Conservation (phyloP, 1,139 yeast species). For the Debaryomyces sp. region DNA sequence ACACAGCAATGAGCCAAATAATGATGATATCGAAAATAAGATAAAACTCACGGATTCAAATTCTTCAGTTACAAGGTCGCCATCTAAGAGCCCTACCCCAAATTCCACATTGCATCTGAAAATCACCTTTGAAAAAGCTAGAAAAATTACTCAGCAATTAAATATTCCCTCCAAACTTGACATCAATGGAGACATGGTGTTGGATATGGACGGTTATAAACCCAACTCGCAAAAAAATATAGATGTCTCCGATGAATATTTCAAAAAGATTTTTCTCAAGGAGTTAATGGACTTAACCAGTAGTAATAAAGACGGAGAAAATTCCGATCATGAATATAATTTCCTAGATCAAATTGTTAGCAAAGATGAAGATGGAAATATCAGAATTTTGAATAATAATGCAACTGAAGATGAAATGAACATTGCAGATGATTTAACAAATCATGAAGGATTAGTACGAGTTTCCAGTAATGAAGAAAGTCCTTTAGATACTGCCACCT, state of each 20-base stretch:
- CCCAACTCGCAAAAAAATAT: slow-evolving; percentile 74
- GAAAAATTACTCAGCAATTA: slow-evolving; percentile 67
- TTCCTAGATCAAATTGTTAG: slow-evolving; percentile 40
- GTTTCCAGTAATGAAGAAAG: slow-evolving; percentile 5
- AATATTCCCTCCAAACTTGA: slow-evolving; percentile 90
- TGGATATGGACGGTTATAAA: slow-evolving; percentile 97
- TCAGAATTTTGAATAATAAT: slow-evolving; percentile 53
- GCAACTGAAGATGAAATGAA: slow-evolving; percentile 16
- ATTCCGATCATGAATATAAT: slow-evolving; percentile 27
- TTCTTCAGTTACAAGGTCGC: slow-evolving; percentile 18
- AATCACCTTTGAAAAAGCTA: slow-evolving; percentile 64
- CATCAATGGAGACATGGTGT: slow-evolving; percentile 84
- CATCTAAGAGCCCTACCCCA: slow-evolving; percentile 22
- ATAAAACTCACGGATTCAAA: slow-evolving; percentile 27
- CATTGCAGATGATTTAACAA: not conserved
- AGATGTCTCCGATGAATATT: slow-evolving; percentile 67
- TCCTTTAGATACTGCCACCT: not conserved
- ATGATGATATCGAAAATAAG: slow-evolving; percentile 30
- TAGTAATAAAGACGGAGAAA: slow-evolving; percentile 14
- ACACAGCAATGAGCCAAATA: slow-evolving; percentile 8
- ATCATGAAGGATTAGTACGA: not conserved
- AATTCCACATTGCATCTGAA: slow-evolving; percentile 31
- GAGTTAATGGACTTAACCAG: slow-evolving; percentile 34
- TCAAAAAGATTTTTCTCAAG: slow-evolving; percentile 72
- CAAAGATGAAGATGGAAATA: slow-evolving; percentile 72